phyloP scores from a whole-genome alignment of 371 early-diverging fungal genomes.

The Dichotomocladium elegans region DNA sequence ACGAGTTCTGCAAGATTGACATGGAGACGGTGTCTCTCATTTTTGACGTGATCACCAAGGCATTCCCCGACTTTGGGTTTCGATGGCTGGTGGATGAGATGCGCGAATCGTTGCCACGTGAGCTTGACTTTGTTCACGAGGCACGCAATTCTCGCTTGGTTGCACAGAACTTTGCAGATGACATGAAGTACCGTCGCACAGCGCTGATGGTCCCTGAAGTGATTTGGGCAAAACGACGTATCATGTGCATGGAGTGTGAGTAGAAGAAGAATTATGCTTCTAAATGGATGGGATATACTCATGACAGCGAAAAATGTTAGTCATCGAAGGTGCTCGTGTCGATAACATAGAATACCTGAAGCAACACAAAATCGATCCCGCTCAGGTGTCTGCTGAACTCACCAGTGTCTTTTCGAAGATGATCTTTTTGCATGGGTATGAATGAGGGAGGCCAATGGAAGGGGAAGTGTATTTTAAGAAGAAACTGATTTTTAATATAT shows the following conservation, averaged over 20 bases:
- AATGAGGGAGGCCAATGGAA: not conserved
- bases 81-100: constrained; percentile 90
- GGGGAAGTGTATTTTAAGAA: not conserved
- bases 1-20: constrained; percentile 77
- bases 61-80: constrained; percentile 90
- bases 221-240: constrained; percentile 60
- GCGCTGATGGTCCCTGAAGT: constrained; percentile 66
- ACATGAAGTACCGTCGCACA: constrained; percentile 19
- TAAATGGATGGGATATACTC: not conserved
- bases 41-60: constrained; percentile 56
- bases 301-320: constrained; percentile 17
- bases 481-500: not conserved
- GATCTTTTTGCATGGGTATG: constrained; percentile 84
- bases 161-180: constrained; percentile 52
- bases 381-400: constrained; percentile 71
- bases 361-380: constrained; percentile 65
- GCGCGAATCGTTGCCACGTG: constrained; percentile 77
- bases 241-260: constrained; percentile 80
- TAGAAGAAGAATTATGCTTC: not conserved
- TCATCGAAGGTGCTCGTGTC: constrained; percentile 70
- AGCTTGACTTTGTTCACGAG: constrained; percentile 85
- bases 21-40: constrained; percentile 68
- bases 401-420: constrained; percentile 82
- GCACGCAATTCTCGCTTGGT: constrained; percentile 70
- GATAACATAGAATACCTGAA: constrained; percentile 75